Percentiles rank a stretch among this genome's conserved stretches.
phyloP scores from a whole-genome alignment of 768 basidiomycete species.

The Leccinum ochraceum region DNA sequence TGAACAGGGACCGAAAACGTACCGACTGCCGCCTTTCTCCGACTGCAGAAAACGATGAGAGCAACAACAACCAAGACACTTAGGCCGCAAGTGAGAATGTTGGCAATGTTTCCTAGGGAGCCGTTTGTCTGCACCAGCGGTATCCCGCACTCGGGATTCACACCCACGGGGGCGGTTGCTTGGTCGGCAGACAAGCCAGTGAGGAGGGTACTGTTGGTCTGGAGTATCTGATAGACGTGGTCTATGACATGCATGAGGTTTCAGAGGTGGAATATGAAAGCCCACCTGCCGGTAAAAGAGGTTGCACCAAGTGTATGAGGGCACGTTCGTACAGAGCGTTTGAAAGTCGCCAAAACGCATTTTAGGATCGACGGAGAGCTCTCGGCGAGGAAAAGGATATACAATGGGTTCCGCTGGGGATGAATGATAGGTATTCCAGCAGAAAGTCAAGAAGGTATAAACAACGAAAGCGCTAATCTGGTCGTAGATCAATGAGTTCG shows the following conservation, averaged over 20 bases:
- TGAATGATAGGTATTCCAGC: constrained; percentile 14
- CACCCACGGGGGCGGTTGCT: constrained; percentile 70
- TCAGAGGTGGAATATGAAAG: constrained; percentile 14
- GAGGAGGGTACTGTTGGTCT: constrained; percentile 35
- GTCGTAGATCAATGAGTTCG: constrained; percentile 20
- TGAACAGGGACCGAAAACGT: constrained; percentile 31
- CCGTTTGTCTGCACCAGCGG: constrained; percentile 55
- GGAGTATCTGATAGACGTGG: constrained; percentile 42
- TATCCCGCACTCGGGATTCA: constrained; percentile 82
- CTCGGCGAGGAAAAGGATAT: not conserved
- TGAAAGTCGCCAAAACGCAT: constrained; percentile 77
- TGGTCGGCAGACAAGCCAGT: constrained; percentile 45
- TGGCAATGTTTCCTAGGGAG: constrained; percentile 81
- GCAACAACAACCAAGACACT: constrained; percentile 60
- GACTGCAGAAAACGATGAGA: constrained; percentile 58
- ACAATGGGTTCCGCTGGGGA: constrained; percentile 7
- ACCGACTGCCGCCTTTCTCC: constrained; percentile 89
- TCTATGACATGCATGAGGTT: constrained; percentile 11
- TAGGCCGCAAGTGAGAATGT: constrained; percentile 79
- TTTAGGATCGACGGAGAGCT: constrained; percentile 8
- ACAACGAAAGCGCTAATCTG: constrained; percentile 18
- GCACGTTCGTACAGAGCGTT: constrained; percentile 63
- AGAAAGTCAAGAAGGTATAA: constrained; percentile 22
- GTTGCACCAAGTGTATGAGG: constrained; percentile 92
- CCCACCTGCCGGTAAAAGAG: constrained; percentile 87